phyloP scores from a whole-genome alignment of 805 yeast genomes.

The Kodamaea kaohsiungensis region DNA sequence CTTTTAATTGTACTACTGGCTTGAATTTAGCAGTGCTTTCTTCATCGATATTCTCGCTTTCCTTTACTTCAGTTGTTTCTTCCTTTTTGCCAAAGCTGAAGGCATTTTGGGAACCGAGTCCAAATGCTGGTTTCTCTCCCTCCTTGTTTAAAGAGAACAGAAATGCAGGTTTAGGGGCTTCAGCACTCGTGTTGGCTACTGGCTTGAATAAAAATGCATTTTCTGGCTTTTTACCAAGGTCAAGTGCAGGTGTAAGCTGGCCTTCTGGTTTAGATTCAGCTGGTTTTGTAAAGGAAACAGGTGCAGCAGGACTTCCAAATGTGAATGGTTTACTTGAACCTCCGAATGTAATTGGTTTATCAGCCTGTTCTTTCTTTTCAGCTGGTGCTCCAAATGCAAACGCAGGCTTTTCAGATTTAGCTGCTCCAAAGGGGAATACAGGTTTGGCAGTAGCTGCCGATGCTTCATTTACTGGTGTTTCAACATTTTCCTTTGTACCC shows the following conservation, averaged over 20 bases:
- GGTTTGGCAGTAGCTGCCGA: constrained; percentile 5
- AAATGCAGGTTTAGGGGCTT: constrained; percentile 9
- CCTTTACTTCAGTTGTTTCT: constrained; percentile 16
- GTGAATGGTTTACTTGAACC: constrained; percentile 10
- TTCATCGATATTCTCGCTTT: constrained; percentile 39
- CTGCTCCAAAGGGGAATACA: constrained; percentile 20
- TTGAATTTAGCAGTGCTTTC: constrained; percentile 51
- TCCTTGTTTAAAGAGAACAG: constrained; percentile 9
- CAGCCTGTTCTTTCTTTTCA: background rate
- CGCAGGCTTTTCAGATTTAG: constrained; percentile 16
- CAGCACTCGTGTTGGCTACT: background rate
- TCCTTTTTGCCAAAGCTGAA: constrained; percentile 23
- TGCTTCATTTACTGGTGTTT: background rate
- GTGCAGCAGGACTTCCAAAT: constrained; percentile 6
- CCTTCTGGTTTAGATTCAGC: background rate
- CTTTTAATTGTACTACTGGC: constrained; percentile 35
- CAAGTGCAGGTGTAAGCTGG: background rate
- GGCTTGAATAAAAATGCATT: constrained; percentile 3
- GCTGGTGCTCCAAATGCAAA: constrained; percentile 23
- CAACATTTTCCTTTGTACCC: background rate
- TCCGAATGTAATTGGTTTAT: background rate
- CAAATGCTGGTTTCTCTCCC: constrained; percentile 15
- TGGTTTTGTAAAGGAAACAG: constrained; percentile 9
- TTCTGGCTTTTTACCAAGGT: background rate
- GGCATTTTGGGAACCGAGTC: constrained; percentile 13